Evolutionary conservation across 441 rosid genomes (phyloP).

Genomic region (Gossypium davidsonii): DNA sequence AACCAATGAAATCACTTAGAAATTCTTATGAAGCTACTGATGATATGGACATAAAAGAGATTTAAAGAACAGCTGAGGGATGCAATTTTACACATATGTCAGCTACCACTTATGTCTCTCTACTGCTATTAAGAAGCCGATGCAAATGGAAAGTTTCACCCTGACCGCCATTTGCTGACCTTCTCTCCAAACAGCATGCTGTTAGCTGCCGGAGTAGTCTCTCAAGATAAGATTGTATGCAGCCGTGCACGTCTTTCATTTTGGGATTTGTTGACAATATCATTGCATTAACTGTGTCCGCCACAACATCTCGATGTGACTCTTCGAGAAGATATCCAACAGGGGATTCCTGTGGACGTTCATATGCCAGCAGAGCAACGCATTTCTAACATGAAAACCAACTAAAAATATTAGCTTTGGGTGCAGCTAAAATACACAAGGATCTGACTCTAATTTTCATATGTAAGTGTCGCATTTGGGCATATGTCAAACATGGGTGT

Average conservation of each 20-base stretch:
- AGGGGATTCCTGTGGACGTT: slow-evolving; percentile 52
- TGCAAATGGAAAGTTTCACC: slow-evolving; percentile 68
- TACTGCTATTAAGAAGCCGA: slow-evolving; percentile 35
- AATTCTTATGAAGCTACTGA: neutral
- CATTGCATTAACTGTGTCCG: slow-evolving; percentile 74
- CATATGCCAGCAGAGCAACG: slow-evolving; percentile 75
- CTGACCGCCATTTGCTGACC: slow-evolving; percentile 61
- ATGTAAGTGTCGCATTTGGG: neutral
- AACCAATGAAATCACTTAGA: neutral
- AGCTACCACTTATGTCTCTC: slow-evolving; percentile 25
- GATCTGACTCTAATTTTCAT: neutral
- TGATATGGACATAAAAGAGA: slow-evolving; percentile 11
- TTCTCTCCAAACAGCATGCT: slow-evolving; percentile 60
- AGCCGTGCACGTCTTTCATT: slow-evolving; percentile 32
- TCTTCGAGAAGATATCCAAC: slow-evolving; percentile 66
- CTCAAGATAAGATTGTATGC: slow-evolving; percentile 55
- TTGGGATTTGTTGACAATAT: slow-evolving; percentile 63
- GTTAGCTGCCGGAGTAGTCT: slow-evolving; percentile 63
- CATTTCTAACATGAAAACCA: slow-evolving; percentile 46
- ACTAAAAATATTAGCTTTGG: slow-evolving; percentile 5
- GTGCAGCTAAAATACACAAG: neutral
- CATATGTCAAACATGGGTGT: neutral
- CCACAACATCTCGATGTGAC: slow-evolving; percentile 74
- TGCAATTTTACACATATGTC: neutral
- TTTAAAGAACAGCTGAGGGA: neutral